phyloP scores from a whole-genome alignment of 2,329 filamentous ascomycete genomes.

The Hypoxylon sp. region DNA sequence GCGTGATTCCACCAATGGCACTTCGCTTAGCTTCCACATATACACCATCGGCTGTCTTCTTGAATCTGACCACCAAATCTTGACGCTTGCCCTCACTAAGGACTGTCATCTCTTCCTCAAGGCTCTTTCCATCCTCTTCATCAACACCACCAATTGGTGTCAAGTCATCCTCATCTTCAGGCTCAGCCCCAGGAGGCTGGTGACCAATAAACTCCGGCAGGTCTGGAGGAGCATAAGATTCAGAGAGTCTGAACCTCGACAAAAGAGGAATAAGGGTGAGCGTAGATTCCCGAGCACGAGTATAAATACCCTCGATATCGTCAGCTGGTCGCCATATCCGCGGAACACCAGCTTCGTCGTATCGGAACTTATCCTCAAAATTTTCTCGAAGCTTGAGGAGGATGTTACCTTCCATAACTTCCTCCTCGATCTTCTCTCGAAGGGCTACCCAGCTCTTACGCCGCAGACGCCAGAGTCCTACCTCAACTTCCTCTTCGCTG shows the following conservation, averaged over 20 bases:
- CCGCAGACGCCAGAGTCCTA: constrained; percentile 90
- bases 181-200: constrained; percentile 75
- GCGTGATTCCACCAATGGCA: constrained; percentile 92
- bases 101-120: constrained; percentile 97
- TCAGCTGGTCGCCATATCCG: constrained; percentile 96
- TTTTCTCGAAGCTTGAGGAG: constrained; percentile 95
- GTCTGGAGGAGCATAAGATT: constrained; percentile 80
- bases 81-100: constrained; percentile 88
- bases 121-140: constrained; percentile 90
- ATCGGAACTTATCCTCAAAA: constrained; percentile 99
- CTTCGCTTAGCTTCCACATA: constrained; percentile 98
- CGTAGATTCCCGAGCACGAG: constrained; percentile 89
- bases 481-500: constrained; percentile 86
- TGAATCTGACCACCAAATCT: constrained; percentile 92
- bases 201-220: constrained; percentile 83
- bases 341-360: constrained; percentile 93
- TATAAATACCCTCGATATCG: constrained; percentile 96
- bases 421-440: constrained; percentile 90
- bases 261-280: constrained; percentile 89
- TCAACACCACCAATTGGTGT: constrained; percentile 91
- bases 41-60: constrained; percentile 97
- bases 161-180: constrained; percentile 90
- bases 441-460: constrained; percentile 95
- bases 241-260: constrained; percentile 80
- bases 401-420: constrained; percentile 97